A percentile compares a stretch with the other conserved stretches of the same genome.
Conservation (phyloP, 208 protist species). For the Phytomonas sp. region DNA sequence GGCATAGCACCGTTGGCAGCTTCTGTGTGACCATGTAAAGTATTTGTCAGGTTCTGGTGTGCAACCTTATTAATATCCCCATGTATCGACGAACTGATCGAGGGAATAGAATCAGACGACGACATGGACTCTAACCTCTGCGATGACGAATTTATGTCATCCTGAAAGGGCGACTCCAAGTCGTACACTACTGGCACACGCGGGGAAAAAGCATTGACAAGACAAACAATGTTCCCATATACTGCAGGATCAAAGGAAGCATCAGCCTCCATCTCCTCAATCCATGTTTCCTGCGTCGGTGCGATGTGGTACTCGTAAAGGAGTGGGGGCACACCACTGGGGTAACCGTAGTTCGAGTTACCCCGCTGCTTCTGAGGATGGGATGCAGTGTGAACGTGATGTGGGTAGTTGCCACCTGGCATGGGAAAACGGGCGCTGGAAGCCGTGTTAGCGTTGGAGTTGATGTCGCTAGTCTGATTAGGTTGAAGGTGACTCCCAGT, state of each 20-base stretch:
- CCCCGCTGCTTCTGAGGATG: not conserved
- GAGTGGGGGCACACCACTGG: slow-evolving; percentile 12
- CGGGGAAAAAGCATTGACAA: slow-evolving; percentile 59
- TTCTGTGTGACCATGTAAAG: not conserved
- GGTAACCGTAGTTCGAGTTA: not conserved
- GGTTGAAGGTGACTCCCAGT: not conserved
- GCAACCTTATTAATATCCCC: not conserved
- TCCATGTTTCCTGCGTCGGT: slow-evolving; percentile 31
- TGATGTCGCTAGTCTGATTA: not conserved
- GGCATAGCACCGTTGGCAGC: not conserved
- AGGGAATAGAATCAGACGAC: not conserved
- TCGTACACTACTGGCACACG: slow-evolving; percentile 35
- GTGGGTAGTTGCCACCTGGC: not conserved
- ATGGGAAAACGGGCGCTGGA: not conserved
- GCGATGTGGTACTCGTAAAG: slow-evolving; percentile 61
- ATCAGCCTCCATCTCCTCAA: slow-evolving; percentile 55
- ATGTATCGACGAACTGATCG: not conserved
- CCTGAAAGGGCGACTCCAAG: slow-evolving; percentile 33
- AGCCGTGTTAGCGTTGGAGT: not conserved
- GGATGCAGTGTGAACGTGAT: not conserved
- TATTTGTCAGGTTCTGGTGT: not conserved
- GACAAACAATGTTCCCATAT: slow-evolving; percentile 71
- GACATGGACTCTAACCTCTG: not conserved
- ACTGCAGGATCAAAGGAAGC: slow-evolving; percentile 30
- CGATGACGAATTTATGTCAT: slow-evolving; percentile 10